Evolutionary conservation across 2,329 filamentous ascomycete genomes (phyloP).

Genomic region (Fusarium cyanostomum): DNA sequence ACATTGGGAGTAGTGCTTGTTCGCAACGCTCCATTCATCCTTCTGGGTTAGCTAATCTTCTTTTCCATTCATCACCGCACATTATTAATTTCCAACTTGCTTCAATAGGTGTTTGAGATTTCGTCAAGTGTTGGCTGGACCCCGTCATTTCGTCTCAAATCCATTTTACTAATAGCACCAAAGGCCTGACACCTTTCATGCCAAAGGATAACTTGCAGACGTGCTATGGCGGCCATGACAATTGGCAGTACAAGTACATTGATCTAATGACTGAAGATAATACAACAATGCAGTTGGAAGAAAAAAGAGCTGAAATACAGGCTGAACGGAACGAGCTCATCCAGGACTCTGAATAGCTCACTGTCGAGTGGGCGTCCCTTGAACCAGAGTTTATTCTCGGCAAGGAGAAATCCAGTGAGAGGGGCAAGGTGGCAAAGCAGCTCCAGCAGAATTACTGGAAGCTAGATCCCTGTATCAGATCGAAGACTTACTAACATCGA

Average conservation of each 20-base stretch:
- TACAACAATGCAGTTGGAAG: conserved; percentile 46
- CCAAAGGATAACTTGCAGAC: conserved; percentile 63
- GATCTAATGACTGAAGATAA: conserved; percentile 71
- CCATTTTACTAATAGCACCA: conserved; percentile 70
- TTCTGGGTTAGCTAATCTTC: conserved; percentile 53
- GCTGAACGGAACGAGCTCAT: conserved; percentile 62
- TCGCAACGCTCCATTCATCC: conserved; percentile 80
- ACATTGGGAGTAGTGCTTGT: conserved; percentile 75
- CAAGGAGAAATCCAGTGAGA: conserved; percentile 41
- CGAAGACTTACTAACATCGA: conserved; percentile 46
- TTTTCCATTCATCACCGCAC: background rate
- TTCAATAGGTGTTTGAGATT: conserved; percentile 58
- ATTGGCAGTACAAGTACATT: conserved; percentile 72
- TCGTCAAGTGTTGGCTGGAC: conserved; percentile 80
- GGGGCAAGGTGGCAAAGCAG: conserved; percentile 59
- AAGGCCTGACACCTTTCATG: conserved; percentile 71
- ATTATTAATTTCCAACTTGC: background rate
- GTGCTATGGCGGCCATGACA: conserved; percentile 73
- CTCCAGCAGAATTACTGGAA: conserved; percentile 74
- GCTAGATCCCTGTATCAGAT: conserved; percentile 73
- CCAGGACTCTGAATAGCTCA: conserved; percentile 60
- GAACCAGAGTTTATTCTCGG: background rate
- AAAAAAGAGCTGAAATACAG: conserved; percentile 58
- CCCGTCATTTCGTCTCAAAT: conserved; percentile 79
- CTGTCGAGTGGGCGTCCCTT: conserved; percentile 21